A percentile compares a stretch with the other conserved stretches of the same genome.
These are phyloP conservation scores for Rosa chinensis DNA, from an alignment of 306 rosid genomes.

Conservation along the genomic window DNA sequence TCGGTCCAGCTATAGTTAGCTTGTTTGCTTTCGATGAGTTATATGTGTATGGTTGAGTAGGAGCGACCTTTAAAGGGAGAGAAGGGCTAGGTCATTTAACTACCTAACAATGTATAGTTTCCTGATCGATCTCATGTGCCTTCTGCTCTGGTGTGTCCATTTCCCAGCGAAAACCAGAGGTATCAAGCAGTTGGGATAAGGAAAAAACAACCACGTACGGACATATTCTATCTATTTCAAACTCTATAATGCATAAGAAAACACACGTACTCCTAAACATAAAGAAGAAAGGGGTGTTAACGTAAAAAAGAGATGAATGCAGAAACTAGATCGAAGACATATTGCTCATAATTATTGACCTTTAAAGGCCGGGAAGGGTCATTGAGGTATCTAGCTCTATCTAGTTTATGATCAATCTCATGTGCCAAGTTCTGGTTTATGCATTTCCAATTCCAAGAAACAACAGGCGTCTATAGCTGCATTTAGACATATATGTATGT, in stretches of 20 bases:
- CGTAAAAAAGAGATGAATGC: background rate
- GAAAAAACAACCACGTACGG: background rate
- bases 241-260: background rate
- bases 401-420: background rate
- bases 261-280: background rate
- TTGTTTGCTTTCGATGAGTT: background rate
- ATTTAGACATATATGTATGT: background rate
- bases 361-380: background rate
- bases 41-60: background rate
- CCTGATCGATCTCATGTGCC: background rate
- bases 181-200: background rate
- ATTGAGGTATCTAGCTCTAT: background rate
- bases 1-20: background rate
- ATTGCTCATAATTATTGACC: background rate
- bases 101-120: background rate
- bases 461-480: background rate
- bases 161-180: background rate
- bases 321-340: background rate
- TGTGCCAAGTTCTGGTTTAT: background rate
- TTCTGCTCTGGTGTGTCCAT: slow-evolving; percentile 2
- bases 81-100: background rate
- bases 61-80: background rate
- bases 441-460: background rate
- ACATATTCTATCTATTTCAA: background rate
- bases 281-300: background rate